phyloP scores from a whole-genome alignment of 2,329 filamentous ascomycete genomes.

The Cladophialophora carrionii region DNA sequence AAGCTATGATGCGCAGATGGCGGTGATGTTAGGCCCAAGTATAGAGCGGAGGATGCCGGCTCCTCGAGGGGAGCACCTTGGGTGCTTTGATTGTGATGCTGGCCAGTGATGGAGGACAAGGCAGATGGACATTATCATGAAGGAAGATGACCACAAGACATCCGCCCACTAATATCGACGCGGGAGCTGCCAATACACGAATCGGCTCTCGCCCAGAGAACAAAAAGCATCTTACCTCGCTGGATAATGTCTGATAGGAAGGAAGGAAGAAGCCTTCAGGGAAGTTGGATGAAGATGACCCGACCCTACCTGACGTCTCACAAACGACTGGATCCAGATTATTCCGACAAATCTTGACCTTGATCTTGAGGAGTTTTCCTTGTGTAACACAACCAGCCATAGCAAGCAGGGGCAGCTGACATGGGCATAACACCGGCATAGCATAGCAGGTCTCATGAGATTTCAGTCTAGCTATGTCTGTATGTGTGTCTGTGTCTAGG shows the following conservation, averaged over 20 bases:
- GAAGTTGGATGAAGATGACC: constrained; percentile 5
- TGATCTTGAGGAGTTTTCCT: background rate
- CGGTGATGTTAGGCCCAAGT: background rate
- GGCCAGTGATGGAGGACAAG: background rate
- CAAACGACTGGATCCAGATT: background rate
- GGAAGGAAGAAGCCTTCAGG: background rate
- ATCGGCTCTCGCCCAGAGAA: constrained; percentile 1
- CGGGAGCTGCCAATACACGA: background rate
- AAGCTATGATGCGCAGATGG: constrained; percentile 1
- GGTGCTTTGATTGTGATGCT: background rate
- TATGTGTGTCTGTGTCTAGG: background rate
- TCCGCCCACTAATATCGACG: constrained; percentile 13
- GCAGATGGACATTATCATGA: constrained; percentile 4
- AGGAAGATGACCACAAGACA: constrained; percentile 5
- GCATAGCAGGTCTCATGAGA: background rate
- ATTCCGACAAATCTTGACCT: background rate
- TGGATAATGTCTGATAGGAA: constrained; percentile 18
- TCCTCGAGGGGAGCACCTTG: background rate
- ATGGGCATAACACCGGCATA: background rate
- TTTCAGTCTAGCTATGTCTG: background rate
- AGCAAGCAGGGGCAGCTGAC: background rate
- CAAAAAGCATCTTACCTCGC: constrained; percentile 13
- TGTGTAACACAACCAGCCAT: constrained; percentile 3
- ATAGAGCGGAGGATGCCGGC: constrained; percentile 2
- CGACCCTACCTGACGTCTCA: background rate